Evolutionary conservation across 1,284 basidiomycete genomes (phyloP).

Genomic region (Ganoderma resinaceum): DNA sequence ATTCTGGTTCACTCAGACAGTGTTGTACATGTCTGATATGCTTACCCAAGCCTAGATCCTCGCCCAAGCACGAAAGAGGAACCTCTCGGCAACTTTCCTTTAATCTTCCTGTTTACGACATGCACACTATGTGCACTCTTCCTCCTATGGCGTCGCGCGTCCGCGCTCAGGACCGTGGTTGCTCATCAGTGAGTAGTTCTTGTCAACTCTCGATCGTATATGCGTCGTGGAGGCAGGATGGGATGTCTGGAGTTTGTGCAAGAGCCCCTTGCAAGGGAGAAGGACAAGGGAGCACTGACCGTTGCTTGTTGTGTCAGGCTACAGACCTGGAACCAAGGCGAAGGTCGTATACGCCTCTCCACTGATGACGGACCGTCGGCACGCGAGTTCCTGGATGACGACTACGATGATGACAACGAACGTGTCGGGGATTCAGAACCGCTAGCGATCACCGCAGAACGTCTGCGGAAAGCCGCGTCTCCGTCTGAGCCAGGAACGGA

Average conservation of each 20-base stretch:
- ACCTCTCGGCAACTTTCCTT: slow-evolving; percentile 62
- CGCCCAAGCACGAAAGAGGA: slow-evolving; percentile 66
- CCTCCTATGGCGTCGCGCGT: slow-evolving; percentile 70
- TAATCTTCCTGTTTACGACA: slow-evolving; percentile 66
- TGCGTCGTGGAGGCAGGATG: neutral
- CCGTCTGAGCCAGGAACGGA: slow-evolving; percentile 10
- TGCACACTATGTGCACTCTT: slow-evolving; percentile 67
- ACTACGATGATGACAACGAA: slow-evolving; percentile 57
- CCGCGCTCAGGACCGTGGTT: slow-evolving; percentile 62
- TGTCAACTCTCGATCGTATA: neutral
- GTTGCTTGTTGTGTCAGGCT: slow-evolving; percentile 49
- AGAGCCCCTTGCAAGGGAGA: neutral
- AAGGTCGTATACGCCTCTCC: slow-evolving; percentile 72
- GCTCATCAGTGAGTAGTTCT: slow-evolving; percentile 62
- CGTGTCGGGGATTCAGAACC: slow-evolving; percentile 38
- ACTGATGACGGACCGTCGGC: slow-evolving; percentile 76
- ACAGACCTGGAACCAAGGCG: slow-evolving; percentile 59
- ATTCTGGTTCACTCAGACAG: neutral
- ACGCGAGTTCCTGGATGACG: slow-evolving; percentile 68
- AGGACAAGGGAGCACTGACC: neutral
- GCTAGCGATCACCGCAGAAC: slow-evolving; percentile 32
- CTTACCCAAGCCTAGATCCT: slow-evolving; percentile 55
- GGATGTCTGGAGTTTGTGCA: neutral
- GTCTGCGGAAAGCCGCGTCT: slow-evolving; percentile 19
- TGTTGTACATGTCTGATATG: slow-evolving; percentile 17